Base-by-base conservation (phyloP, 148 eudicot species). In the Fagopyrum esculentum region DNA sequence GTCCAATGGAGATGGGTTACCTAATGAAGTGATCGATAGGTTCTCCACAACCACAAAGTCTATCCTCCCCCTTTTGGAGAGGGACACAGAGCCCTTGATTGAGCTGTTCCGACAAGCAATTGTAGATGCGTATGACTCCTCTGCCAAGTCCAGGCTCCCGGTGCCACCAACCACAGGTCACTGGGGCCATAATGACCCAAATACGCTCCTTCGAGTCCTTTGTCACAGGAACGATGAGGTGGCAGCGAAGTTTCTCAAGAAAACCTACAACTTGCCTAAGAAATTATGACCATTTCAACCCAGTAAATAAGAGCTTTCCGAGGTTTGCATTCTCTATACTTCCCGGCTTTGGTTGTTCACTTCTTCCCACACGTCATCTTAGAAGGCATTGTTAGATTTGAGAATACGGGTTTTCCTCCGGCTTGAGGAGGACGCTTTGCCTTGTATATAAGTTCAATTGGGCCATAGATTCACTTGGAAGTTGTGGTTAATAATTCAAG, bases 1-100 rank as follows among this genome's bases (percentile, higher is more conserved):
- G 93, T 95, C 97, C 4, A 83, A 88, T 70, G 98, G 98, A 3
- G 96, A 92, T 75, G 98, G 97, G 59, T 82, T 95, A 66, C 97
- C 98, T 15, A 74, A 81, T 59, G 97, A 92, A 16, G 52, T 92
- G 79, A 89, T 92, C 35, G 87, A 84, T n/a, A 90, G 83, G 84
- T 75, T 69, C 43, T 83, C 98, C 19, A 68, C 51, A 19, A 84
- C 84, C 6, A 83, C 85, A 52, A 82, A 80, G 55, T 69, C 83
- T 15, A 77, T 92, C 19, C 85, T 95, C 19, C 85, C 92, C 47
- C 89, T 95, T 55, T 77, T 92, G 11, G 77, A 74, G 30, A 73
- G 77, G 19, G 82, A 83, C 48, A 81, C 97, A 0, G 89, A 79
- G 60, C 82, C 78, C 78, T 85, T 95, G 61, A 83, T 95, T 17